Base-by-base conservation (phyloP, 345 rosid genomes). In the Acer negundo region DNA sequence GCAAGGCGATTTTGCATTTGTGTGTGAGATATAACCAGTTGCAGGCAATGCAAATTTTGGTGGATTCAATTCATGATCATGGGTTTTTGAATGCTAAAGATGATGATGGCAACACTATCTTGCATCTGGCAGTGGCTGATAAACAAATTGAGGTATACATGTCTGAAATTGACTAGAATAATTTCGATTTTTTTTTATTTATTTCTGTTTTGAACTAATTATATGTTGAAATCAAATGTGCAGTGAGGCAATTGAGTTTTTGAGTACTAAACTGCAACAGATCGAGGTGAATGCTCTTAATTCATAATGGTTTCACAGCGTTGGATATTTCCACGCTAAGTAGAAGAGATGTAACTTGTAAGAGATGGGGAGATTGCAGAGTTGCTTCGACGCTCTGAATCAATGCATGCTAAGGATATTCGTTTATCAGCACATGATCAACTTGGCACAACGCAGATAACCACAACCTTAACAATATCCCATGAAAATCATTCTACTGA, bases 91-190 rank as follows among this genome's bases (percentile, higher is more conserved):
- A 75, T 69, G 53, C 63, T 5, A 75, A n/a, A 19, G 86, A 78
- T 63, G 19, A 63, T n/a, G 77, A 83, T 55, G 84, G 82, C 55
- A 65, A 63, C 77, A 74, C 80, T 20, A 67, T 65, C 5, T 17
- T 84, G 71, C 87, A 84, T 59, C 22, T 76, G 7, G 81, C 83
- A 22, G 81, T 74, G 42, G 67, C 63, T 59, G 55, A 55, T 19
- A 71, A 71, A 71, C 75, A 79, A 8, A 19, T 79, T 31, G 83
- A 84, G 85, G 83, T 84, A 74, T 28, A 28, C 1, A 28, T 28
- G 31, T 28, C 26, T 17, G 28, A 47, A 47, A 10, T 1, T 3
- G 31, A 28, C 31, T 28, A 28, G 1, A 28, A 28, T 47, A 3
- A 11, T 47, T 47, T 47, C 51, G 51, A 47, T 47, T 12, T 11